Evolutionary conservation across 2,329 filamentous ascomycete species (phyloP).

Genomic region (Lasiodiplodia hormozganensis): DNA sequence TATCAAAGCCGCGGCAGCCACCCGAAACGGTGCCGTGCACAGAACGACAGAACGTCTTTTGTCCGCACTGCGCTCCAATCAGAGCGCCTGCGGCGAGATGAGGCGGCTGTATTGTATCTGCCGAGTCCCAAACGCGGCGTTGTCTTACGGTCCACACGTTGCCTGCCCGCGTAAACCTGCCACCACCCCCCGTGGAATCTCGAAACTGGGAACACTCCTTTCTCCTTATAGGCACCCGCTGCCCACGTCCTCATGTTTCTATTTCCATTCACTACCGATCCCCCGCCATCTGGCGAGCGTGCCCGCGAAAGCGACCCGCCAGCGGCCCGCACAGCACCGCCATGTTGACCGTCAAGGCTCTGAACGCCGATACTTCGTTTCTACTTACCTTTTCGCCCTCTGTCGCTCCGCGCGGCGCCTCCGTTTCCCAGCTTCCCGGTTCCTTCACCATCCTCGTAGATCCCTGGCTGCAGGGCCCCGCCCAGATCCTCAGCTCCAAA

Average conservation of each 20-base stretch:
- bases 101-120: neutral
- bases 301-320: neutral
- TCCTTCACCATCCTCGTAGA: conserved; percentile 74
- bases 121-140: neutral
- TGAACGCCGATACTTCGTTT: conserved; percentile 71
- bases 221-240: conserved; percentile 14
- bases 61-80: conserved; percentile 3
- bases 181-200: neutral
- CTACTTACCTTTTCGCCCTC: conserved; percentile 67
- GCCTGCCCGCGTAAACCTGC: conserved; percentile 28
- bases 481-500: conserved; percentile 65
- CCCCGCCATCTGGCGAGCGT: conserved; percentile 17
- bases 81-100: neutral
- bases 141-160: conserved; percentile 9
- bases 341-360: conserved; percentile 68
- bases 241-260: conserved; percentile 20
- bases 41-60: neutral
- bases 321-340: conserved; percentile 50
- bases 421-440: conserved; percentile 50
- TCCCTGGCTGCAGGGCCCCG: conserved; percentile 71
- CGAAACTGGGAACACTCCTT: conserved; percentile 26
- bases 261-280: conserved; percentile 2
- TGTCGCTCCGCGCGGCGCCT: conserved; percentile 48
- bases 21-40: conserved; percentile 1
- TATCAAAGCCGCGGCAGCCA: neutral